These are phyloP conservation scores for Fimicolochytrium jonesii DNA, from an alignment of 192 early-diverging fungal genomes.

Conservation along the genomic window DNA sequence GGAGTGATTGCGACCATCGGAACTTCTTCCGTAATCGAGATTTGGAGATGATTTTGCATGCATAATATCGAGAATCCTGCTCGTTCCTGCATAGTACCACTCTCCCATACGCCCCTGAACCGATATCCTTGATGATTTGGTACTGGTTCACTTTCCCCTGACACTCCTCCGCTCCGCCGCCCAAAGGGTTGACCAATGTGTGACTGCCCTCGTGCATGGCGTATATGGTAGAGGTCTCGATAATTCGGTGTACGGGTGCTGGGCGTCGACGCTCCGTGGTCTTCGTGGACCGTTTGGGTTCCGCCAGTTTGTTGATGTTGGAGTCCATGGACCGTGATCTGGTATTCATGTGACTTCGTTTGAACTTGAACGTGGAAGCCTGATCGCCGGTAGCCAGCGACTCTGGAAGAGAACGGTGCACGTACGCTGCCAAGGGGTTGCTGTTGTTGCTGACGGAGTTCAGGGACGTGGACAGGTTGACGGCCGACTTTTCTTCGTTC, in stretches of 20 bases:
- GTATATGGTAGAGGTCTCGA: slow-evolving; percentile 34
- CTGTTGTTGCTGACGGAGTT: too few relatives aligned
- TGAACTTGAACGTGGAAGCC: too few relatives aligned
- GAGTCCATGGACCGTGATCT: slow-evolving; percentile 31
- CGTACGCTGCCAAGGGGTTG: too few relatives aligned
- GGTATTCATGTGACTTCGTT: too few relatives aligned
- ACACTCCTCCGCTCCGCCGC: slow-evolving; percentile 27
- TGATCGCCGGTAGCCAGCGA: too few relatives aligned
- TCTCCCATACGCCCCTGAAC: slow-evolving; percentile 48
- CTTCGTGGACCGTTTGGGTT: neutral
- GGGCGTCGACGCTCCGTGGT: neutral
- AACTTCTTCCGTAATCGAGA: slow-evolving; percentile 49
- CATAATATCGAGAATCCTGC: slow-evolving; percentile 43
- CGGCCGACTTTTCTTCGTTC: too few relatives aligned
- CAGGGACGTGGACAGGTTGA: too few relatives aligned
- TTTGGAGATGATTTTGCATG: slow-evolving; percentile 60
- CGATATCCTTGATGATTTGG: slow-evolving; percentile 48
- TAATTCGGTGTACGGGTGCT: slow-evolving; percentile 15
- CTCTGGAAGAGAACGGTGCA: too few relatives aligned
- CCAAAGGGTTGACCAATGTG: slow-evolving; percentile 18
- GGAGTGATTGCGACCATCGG: slow-evolving; percentile 25
- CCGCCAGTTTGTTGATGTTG: slow-evolving; percentile 9
- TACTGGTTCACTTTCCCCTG: slow-evolving; percentile 61
- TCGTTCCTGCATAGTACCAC: slow-evolving; percentile 44
- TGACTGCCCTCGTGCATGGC: slow-evolving; percentile 13